phyloP scores from a whole-genome alignment of 306 rosid genomes.

The Gillenia trifoliata region DNA sequence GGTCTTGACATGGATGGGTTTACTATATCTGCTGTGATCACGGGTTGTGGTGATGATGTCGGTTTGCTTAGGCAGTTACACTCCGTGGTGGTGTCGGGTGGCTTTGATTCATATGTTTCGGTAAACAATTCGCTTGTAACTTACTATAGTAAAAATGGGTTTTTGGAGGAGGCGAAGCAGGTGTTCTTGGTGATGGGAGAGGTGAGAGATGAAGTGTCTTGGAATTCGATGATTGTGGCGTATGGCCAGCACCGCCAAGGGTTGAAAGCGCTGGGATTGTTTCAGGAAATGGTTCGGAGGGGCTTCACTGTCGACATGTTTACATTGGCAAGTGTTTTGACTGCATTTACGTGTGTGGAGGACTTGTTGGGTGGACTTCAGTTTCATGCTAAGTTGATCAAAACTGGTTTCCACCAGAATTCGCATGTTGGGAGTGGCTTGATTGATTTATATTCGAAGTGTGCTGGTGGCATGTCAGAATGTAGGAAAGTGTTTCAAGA shows the following conservation, averaged over 20 bases:
- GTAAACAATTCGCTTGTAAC: slow-evolving; percentile 55
- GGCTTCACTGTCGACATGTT: slow-evolving; percentile 63
- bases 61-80: slow-evolving; percentile 52
- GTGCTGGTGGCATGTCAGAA: slow-evolving; percentile 54
- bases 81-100: slow-evolving; percentile 32
- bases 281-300: slow-evolving; percentile 52
- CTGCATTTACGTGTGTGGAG: slow-evolving; percentile 58
- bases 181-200: slow-evolving; percentile 46
- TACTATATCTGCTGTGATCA: slow-evolving; percentile 51
- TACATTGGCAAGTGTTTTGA: slow-evolving; percentile 79
- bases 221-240: slow-evolving; percentile 72
- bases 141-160: slow-evolving; percentile 48
- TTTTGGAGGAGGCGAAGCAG: slow-evolving; percentile 35
- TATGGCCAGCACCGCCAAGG: slow-evolving; percentile 71
- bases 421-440: slow-evolving; percentile 79
- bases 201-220: slow-evolving; percentile 65
- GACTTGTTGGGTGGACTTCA: slow-evolving; percentile 72
- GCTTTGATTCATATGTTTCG: slow-evolving; percentile 55
- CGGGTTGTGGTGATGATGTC: slow-evolving; percentile 32
- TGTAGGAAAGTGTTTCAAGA: slow-evolving; percentile 69
- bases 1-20: slow-evolving; percentile 56
- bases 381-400: slow-evolving; percentile 71
- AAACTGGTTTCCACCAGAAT: slow-evolving; percentile 71
- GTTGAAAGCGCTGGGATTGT: slow-evolving; percentile 48
- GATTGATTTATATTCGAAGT: slow-evolving; percentile 79